Conservation (phyloP, 2,329 filamentous ascomycete species). For the Sporothrix brasiliensis region DNA sequence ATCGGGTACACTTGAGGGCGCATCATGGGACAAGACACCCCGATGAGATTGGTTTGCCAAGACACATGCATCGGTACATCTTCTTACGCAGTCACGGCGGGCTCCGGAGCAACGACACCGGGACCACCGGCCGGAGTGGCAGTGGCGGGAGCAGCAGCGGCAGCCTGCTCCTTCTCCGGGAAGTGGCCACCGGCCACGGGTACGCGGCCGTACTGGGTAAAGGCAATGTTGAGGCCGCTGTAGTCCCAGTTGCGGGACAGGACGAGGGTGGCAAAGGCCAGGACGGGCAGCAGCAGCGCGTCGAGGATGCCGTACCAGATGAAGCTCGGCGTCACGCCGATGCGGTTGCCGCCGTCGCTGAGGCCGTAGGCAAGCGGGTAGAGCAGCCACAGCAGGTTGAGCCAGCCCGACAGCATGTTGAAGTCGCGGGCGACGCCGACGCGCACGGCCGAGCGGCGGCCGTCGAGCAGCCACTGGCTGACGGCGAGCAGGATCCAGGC, state of each 20-base stretch:
- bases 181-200: conserved; percentile 46
- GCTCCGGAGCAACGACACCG: conserved; percentile 5
- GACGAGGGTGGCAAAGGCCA: conserved; percentile 49
- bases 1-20: background rate
- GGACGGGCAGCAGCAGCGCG: conserved; percentile 51
- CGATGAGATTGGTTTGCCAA: background rate
- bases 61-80: too few relatives aligned
- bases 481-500: conserved; percentile 52
- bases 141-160: conserved; percentile 38
- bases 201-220: conserved; percentile 60
- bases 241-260: conserved; percentile 57
- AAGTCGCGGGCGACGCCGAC: conserved; percentile 52
- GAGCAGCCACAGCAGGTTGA: conserved; percentile 56
- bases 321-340: conserved; percentile 50
- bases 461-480: conserved; percentile 50
- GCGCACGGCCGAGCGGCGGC: conserved; percentile 46
- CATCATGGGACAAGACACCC: background rate
- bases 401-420: conserved; percentile 50
- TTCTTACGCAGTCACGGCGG: conserved; percentile 21
- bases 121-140: conserved; percentile 29
- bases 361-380: conserved; percentile 60
- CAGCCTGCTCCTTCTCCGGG: conserved; percentile 50
- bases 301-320: conserved; percentile 61
- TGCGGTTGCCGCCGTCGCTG: conserved; percentile 55
- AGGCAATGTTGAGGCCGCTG: conserved; percentile 53